Percentiles rank a stretch among this genome's conserved stretches.
Evolutionary conservation across 2,329 filamentous ascomycete genomes (phyloP).

Genomic region (Trichoderma sp.): DNA sequence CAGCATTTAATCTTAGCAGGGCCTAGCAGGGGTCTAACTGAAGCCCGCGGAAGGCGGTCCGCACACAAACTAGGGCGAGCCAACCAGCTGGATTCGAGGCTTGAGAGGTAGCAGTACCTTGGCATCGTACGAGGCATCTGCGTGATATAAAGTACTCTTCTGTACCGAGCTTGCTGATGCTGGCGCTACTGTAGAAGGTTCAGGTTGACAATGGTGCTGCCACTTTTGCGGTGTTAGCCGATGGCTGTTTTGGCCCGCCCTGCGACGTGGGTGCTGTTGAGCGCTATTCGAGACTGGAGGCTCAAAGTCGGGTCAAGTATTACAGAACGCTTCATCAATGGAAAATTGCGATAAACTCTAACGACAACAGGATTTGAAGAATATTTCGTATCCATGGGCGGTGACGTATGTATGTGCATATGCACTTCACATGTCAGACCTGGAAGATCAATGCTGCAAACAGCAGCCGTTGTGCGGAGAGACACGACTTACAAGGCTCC

Average conservation of each 20-base stretch:
- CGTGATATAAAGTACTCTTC: not conserved
- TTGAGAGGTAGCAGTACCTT: not conserved
- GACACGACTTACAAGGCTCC: not conserved
- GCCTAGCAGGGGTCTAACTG: not conserved
- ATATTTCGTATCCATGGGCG: not conserved
- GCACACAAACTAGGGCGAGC: constrained; percentile 16
- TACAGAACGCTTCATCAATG: not conserved
- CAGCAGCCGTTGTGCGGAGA: not conserved
- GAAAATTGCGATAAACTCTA: not conserved
- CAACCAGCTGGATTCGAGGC: constrained; percentile 15
- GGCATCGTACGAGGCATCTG: not conserved
- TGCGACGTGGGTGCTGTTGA: not conserved
- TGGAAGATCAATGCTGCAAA: not conserved
- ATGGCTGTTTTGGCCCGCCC: not conserved
- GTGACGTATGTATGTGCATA: not conserved
- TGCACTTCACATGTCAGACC: not conserved
- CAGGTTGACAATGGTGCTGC: not conserved
- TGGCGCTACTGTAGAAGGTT: not conserved
- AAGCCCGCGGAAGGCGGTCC: constrained; percentile 13
- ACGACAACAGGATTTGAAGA: not conserved
- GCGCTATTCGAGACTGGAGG: not conserved
- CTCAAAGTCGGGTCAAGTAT: not conserved
- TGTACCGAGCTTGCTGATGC: not conserved
- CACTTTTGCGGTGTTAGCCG: not conserved
- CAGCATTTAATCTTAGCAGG: not conserved